Percentiles rank a stretch among this genome's conserved stretches.
These are phyloP conservation scores for Phlyctochytrium planicorne DNA, from an alignment of 192 early-diverging fungal genomes.

Conservation along the genomic window DNA sequence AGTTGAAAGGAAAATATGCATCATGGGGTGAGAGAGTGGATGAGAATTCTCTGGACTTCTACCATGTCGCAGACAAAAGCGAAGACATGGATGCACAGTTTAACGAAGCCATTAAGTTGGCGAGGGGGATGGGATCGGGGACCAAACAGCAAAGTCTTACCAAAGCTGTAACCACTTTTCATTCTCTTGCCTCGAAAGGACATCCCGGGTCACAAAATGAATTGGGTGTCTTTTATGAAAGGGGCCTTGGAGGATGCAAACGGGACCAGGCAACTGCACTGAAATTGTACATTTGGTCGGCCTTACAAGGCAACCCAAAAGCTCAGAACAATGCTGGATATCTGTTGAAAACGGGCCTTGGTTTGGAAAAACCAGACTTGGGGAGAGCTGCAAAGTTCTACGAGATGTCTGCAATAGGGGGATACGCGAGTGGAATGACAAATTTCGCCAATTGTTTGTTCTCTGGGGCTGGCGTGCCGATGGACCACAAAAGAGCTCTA, in stretches of 20 bases:
- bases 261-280: not conserved
- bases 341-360: not conserved
- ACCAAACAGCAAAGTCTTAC: slow-evolving; percentile 9
- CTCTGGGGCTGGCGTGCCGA: not conserved
- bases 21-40: too few species aligned
- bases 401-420: not conserved
- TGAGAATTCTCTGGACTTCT: too few species aligned
- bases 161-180: slow-evolving; percentile 3
- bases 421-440: not conserved
- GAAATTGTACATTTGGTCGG: not conserved
- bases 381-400: not conserved
- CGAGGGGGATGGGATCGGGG: slow-evolving; percentile 26
- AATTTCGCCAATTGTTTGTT: not conserved
- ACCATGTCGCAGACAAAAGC: not conserved
- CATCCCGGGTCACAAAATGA: not conserved
- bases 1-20: too few species aligned
- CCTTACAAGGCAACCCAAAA: not conserved
- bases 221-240: not conserved
- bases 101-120: slow-evolving; percentile 9
- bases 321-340: not conserved
- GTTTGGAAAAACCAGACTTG: not conserved
- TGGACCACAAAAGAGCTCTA: not conserved
- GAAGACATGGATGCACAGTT: not conserved
- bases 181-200: not conserved
- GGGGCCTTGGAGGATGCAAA: not conserved